Conservation (phyloP, 371 early-diverging fungal genomes). For the Actinomortierella wolfii region DNA sequence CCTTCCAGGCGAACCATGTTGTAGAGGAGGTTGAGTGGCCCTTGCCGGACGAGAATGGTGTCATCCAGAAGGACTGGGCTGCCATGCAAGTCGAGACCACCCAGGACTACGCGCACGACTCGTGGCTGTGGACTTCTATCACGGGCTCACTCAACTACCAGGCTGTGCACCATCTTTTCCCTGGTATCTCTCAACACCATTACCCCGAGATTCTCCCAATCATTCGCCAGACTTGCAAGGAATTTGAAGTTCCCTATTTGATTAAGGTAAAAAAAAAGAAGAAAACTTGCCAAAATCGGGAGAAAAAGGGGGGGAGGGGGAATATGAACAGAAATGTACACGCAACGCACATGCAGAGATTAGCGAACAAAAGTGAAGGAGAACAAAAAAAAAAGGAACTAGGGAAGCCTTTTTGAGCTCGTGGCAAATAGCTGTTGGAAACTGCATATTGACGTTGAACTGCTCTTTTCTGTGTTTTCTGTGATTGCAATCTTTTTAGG, state of each 20-base stretch:
- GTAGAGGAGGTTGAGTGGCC: constrained; percentile 61
- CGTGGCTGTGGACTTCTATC: constrained; percentile 54
- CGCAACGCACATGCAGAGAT: background rate
- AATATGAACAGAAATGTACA: constrained; percentile 1
- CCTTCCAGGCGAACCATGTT: constrained; percentile 69
- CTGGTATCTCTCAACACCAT: constrained; percentile 58
- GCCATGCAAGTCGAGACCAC: constrained; percentile 63
- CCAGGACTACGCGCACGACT: constrained; percentile 65
- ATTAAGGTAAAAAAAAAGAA: constrained; percentile 43
- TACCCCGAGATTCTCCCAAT: constrained; percentile 56
- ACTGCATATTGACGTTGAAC: background rate
- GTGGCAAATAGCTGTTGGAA: background rate
- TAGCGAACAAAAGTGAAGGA: too few species aligned
- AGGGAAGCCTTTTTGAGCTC: background rate
- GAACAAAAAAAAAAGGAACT: background rate
- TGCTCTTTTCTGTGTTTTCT: background rate
- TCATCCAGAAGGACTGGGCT: constrained; percentile 61
- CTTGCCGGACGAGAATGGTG: constrained; percentile 49
- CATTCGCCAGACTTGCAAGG: constrained; percentile 52
- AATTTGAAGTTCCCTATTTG: constrained; percentile 52
- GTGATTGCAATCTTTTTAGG: constrained; percentile 19
- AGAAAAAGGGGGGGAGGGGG: background rate
- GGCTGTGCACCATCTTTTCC: constrained; percentile 65
- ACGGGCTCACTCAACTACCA: constrained; percentile 66
- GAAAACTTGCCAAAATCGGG: background rate